These are phyloP conservation scores for Fusarium mundagurra DNA, from an alignment of 2,329 filamentous ascomycete species.

Conservation along the genomic window DNA sequence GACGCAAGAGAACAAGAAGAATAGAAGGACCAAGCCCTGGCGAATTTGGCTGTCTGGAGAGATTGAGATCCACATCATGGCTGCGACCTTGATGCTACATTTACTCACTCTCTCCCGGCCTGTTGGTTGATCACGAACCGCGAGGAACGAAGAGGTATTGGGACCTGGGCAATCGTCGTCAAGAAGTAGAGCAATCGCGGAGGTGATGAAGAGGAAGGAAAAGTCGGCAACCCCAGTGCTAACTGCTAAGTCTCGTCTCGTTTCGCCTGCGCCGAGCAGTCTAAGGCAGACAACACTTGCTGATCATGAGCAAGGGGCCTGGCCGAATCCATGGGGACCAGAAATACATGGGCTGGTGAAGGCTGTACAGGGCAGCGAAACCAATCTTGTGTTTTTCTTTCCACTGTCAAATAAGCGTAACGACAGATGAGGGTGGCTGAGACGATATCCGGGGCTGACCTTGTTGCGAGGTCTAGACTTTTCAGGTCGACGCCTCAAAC, in stretches of 20 bases:
- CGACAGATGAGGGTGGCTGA: conserved; percentile 43
- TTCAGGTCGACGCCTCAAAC: conserved; percentile 24
- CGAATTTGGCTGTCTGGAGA: conserved; percentile 26
- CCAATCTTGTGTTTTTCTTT: conserved; percentile 19
- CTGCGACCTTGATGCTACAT: conserved; percentile 28
- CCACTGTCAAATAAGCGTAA: conserved; percentile 23
- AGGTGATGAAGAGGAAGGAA: conserved; percentile 15
- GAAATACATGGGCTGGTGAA: conserved; percentile 2
- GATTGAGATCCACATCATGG: conserved; percentile 40
- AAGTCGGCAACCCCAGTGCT: not conserved
- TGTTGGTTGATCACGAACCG: conserved; percentile 15
- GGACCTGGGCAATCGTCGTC: not conserved
- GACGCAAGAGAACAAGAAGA: conserved; percentile 33
- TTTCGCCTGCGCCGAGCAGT: not conserved
- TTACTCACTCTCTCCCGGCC: conserved; percentile 35
- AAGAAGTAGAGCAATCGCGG: not conserved
- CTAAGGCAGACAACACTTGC: conserved; percentile 8
- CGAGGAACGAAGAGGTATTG: conserved; percentile 1
- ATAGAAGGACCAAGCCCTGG: conserved; percentile 31
- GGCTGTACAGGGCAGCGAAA: not conserved
- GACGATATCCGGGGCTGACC: conserved; percentile 42
- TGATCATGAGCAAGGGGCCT: conserved; percentile 29
- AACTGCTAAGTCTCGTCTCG: not conserved
- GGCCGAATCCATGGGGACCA: conserved; percentile 9
- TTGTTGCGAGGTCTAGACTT: conserved; percentile 36